Conservation (phyloP, 2,329 filamentous ascomycete genomes). For the Verticillium longisporum region DNA sequence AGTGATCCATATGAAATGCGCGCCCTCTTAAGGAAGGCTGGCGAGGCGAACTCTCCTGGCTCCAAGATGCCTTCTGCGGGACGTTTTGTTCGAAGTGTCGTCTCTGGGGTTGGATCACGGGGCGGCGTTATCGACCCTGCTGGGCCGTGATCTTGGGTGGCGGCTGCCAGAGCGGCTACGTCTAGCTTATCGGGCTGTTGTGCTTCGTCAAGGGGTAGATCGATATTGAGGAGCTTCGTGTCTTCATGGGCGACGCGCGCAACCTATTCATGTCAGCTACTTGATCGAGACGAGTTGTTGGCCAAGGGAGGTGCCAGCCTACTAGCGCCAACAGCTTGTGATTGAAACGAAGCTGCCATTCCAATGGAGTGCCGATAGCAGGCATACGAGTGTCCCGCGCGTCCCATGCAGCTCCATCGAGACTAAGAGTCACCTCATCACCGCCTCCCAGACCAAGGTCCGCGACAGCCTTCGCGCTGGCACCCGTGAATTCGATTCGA, state of each 20-base stretch:
- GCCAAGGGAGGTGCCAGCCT: conserved; percentile 4
- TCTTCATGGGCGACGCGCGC: conserved; percentile 16
- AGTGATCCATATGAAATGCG: conserved; percentile 63
- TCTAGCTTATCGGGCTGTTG: neutral
- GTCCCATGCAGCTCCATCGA: conserved; percentile 64
- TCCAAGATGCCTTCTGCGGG: conserved; percentile 26
- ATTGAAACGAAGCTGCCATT: conserved; percentile 53
- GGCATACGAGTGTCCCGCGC: conserved; percentile 40
- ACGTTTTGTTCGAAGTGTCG: conserved; percentile 23
- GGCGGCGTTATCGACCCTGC: neutral
- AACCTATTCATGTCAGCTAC: neutral
- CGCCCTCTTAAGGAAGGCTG: conserved; percentile 70
- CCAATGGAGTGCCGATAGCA: conserved; percentile 43
- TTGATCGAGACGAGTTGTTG: neutral
- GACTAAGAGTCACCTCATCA: conserved; percentile 62
- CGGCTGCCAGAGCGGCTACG: neutral
- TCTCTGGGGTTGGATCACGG: conserved; percentile 8
- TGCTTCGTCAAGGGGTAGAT: conserved; percentile 26
- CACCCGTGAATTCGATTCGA: conserved; percentile 65
- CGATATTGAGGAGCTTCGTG: conserved; percentile 44
- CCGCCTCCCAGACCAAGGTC: conserved; percentile 67
- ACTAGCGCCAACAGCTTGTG: conserved; percentile 43
- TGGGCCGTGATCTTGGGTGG: neutral
- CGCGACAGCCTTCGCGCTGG: conserved; percentile 63
- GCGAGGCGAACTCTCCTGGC: conserved; percentile 60